Conservation (phyloP, 805 yeast species). For the Yueomyces sinensis region DNA sequence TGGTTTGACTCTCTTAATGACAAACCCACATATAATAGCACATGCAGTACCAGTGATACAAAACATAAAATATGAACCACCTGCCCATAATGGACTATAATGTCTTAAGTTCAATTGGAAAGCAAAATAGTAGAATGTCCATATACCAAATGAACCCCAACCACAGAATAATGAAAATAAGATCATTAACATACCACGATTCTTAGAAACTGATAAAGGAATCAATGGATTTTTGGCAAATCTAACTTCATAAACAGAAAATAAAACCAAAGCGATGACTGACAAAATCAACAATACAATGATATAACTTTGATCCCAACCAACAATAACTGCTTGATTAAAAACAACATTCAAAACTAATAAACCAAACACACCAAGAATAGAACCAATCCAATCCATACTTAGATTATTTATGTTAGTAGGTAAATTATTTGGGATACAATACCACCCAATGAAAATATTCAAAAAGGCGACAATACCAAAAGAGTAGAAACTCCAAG, state of each 20-base stretch:
- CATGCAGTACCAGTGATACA: constrained; percentile 44
- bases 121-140: constrained; percentile 52
- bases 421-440: constrained; percentile 20
- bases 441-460: constrained; percentile 8
- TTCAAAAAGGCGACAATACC: constrained; percentile 11
- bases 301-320: constrained; percentile 51
- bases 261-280: constrained; percentile 27
- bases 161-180: constrained; percentile 43
- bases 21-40: constrained; percentile 35
- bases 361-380: constrained; percentile 45
- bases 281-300: constrained; percentile 45
- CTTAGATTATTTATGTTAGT: constrained; percentile 11
- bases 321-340: constrained; percentile 64
- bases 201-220: constrained; percentile 35
- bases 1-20: constrained; percentile 35
- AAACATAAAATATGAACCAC: constrained; percentile 33
- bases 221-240: constrained; percentile 37
- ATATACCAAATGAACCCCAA: constrained; percentile 70
- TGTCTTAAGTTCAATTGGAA: constrained; percentile 37
- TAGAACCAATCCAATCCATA: constrained; percentile 43
- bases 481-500: constrained; percentile 21
- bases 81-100: constrained; percentile 33
- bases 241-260: constrained; percentile 36
- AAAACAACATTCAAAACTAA: constrained; percentile 54
- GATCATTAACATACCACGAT: constrained; percentile 32